Percentiles rank a stretch among this genome's conserved stretches.
Evolutionary conservation across 2,329 filamentous ascomycete species (phyloP).

Genomic region (Aspergillus carbonarius): DNA sequence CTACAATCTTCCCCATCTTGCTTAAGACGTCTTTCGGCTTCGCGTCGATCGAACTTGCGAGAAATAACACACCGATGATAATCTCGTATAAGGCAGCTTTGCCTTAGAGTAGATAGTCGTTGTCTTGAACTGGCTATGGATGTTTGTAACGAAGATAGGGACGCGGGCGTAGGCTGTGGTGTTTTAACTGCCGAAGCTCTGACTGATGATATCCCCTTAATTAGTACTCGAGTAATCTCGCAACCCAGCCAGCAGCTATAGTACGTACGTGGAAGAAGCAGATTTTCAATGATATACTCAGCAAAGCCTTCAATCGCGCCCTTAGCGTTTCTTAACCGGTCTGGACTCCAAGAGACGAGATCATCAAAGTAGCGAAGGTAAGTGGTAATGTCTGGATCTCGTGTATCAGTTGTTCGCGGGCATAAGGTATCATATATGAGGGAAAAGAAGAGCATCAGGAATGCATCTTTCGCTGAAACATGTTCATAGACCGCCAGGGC

Average conservation of each 20-base stretch:
- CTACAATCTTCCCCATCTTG: slow-evolving; percentile 11
- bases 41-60: slow-evolving; percentile 11
- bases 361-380: too few relatives aligned
- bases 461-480: too few relatives aligned
- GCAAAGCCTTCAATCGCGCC: slow-evolving; percentile 17
- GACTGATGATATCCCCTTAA: slow-evolving; percentile 9
- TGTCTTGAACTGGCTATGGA: not conserved
- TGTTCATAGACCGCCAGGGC: too few relatives aligned
- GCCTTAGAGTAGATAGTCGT: slow-evolving; percentile 10
- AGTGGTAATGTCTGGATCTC: too few relatives aligned
- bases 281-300: slow-evolving; percentile 21
- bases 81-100: slow-evolving; percentile 16
- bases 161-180: slow-evolving; percentile 19
- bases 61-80: slow-evolving; percentile 19
- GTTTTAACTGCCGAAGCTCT: slow-evolving; percentile 22
- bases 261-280: slow-evolving; percentile 19
- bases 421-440: too few relatives aligned
- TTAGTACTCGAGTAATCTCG: slow-evolving; percentile 1
- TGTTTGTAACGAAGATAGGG: not conserved
- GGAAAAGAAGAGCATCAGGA: too few relatives aligned
- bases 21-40: slow-evolving; percentile 5
- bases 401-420: too few relatives aligned
- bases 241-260: too few relatives aligned
- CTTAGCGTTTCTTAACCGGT: not conserved
- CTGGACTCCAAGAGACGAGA: too few relatives aligned